phyloP scores from a whole-genome alignment of 2,329 filamentous ascomycete species.

The Phyllosticta citrichinensis region DNA sequence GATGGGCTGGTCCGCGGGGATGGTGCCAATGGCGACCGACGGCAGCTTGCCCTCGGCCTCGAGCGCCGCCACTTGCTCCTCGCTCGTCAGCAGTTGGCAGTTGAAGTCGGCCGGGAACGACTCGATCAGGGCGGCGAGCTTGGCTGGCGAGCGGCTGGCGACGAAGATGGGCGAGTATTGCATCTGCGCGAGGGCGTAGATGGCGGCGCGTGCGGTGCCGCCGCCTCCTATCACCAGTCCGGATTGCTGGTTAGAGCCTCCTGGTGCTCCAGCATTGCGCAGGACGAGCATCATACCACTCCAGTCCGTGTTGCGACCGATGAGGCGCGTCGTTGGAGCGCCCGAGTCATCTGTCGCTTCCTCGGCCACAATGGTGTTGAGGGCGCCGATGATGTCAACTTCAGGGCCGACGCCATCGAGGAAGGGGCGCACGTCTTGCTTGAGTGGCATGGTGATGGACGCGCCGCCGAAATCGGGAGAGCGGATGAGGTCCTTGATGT shows the following conservation, averaged over 20 bases:
- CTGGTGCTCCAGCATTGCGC: slow-evolving; percentile 48
- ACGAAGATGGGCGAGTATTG: slow-evolving; percentile 81
- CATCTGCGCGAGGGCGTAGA: slow-evolving; percentile 77
- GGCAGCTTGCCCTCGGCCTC: slow-evolving; percentile 41
- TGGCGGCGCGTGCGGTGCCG: slow-evolving; percentile 82
- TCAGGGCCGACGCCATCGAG: slow-evolving; percentile 73
- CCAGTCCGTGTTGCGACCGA: slow-evolving; percentile 95
- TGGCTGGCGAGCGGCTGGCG: slow-evolving; percentile 63
- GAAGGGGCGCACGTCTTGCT: slow-evolving; percentile 73
- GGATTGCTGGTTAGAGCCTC: slow-evolving; percentile 19
- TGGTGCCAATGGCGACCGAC: slow-evolving; percentile 73
- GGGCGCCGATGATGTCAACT: slow-evolving; percentile 74
- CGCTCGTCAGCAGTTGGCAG: slow-evolving; percentile 51
- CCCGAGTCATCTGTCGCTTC: slow-evolving; percentile 28
- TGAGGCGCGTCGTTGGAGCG: slow-evolving; percentile 42
- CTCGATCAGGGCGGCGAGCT: slow-evolving; percentile 55
- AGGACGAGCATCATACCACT: slow-evolving; percentile 79
- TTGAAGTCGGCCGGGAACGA: slow-evolving; percentile 68
- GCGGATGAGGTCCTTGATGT: slow-evolving; percentile 55
- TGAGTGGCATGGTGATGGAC: slow-evolving; percentile 91
- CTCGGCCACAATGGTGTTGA: slow-evolving; percentile 80
- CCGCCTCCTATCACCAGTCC: slow-evolving; percentile 84
- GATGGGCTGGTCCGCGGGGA: slow-evolving; percentile 79
- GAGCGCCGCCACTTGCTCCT: slow-evolving; percentile 41
- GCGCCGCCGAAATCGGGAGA: slow-evolving; percentile 76